Conservation (phyloP, 306 rosid genomes). For the Crotalaria pallida region DNA sequence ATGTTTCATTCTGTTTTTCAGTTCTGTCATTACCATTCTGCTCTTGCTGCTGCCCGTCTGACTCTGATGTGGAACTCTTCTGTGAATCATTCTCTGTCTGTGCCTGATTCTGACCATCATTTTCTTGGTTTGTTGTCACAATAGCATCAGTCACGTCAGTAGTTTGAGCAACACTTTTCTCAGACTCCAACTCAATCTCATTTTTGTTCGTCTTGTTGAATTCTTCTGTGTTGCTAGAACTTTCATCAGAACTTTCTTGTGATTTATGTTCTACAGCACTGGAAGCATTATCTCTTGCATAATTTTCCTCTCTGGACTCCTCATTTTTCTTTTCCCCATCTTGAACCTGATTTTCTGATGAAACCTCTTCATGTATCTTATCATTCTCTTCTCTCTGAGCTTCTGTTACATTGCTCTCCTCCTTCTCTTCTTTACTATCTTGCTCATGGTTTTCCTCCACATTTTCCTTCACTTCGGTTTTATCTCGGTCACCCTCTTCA, state of each 20-base stretch:
- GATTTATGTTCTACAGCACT: conserved; percentile 61
- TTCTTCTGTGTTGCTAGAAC: conserved; percentile 37
- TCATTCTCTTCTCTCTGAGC: conserved; percentile 38
- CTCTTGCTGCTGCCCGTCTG: conserved; percentile 28
- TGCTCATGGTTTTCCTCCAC: conserved; percentile 24
- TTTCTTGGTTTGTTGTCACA: conserved; percentile 27
- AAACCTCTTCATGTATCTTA: conserved; percentile 45
- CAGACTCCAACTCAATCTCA: conserved; percentile 37
- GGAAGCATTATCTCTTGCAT: conserved; percentile 78
- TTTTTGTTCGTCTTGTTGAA: conserved; percentile 43
- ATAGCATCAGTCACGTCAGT: conserved; percentile 26
- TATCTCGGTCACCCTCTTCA: conserved; percentile 29
- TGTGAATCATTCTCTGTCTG: conserved; percentile 32
- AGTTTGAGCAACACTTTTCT: conserved; percentile 36
- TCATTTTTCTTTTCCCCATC: conserved; percentile 48
- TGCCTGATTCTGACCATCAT: conserved; percentile 30
- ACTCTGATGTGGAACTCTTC: conserved; percentile 20
- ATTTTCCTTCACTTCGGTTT: conserved; percentile 19
- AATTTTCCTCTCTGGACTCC: conserved; percentile 60
- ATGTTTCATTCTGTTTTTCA: conserved; percentile 29
- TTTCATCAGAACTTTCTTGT: conserved; percentile 32
- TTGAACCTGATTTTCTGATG: conserved; percentile 48
- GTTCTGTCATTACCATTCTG: conserved; percentile 28
- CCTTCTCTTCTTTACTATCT: conserved; percentile 36
- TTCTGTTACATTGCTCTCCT: conserved; percentile 30